Evolutionary conservation across 768 basidiomycete genomes (phyloP), one percentile per base, ranked within the genome.

Genomic region (Leucosporidium scottii): DNA sequence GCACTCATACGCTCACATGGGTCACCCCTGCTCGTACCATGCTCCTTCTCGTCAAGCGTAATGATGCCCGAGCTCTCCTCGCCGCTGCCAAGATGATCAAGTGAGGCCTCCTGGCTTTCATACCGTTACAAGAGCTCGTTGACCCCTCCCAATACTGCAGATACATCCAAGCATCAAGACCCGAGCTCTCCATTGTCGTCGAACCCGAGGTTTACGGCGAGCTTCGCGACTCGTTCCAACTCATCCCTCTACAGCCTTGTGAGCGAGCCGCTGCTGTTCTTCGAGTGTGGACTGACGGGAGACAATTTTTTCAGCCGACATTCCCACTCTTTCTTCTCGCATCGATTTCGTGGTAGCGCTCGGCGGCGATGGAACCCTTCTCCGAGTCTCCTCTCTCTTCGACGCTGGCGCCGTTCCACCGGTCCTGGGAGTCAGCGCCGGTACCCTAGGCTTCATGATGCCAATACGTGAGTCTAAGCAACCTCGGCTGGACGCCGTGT

Each of bases 311-410:
- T 4, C 50, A 64, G 63, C 20, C 20, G 57, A 64, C 20, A 34
- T 30, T 9, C 23, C 28, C 2, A 63, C 75, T 5, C 61, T 76
- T 21, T 61, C 70, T 0, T 51, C 65, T 1, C 69, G 74, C 54
- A 89, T 94, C 66, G 89, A 92, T 76, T 81, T 97, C 13, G 87
- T 96, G 25, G 85, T 96, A 31, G 94, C 93, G 0, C 79, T 97
- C 1, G 93, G 93, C 55, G 93, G 93, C 44, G 93, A 97, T 76
- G 93, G 93, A 13, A 96, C 93, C 8, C 93, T 96, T 59, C 82
- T 97, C 1, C 92, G 93, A 76, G 90, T 91, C 0, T 93, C 93
- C 1, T 91, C 91, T 10, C 80, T 97, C 13, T 97, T 97, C 78
- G 89, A 86, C 72, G 81, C 85, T 5, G 91, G 89, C n/a, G 89